Evolutionary conservation across 2,329 filamentous ascomycete species (phyloP), one percentile per base, ranked within the genome.

Genomic region (Periconia sp.): DNA sequence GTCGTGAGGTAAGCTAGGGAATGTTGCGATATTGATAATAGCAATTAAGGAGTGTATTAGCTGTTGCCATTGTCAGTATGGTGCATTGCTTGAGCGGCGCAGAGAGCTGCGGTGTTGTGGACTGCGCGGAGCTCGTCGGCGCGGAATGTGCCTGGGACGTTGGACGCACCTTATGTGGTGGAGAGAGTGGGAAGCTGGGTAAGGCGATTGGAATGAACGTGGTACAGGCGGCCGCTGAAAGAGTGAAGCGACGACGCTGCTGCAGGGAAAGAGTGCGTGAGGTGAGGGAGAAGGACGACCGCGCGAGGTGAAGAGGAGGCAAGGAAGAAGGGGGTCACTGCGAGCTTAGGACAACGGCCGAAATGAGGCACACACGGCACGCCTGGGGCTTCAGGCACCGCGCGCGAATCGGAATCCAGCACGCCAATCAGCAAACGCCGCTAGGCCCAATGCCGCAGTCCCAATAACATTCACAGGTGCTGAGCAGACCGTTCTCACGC

Each of bases 231-330:
- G 69, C 78, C 79, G 79, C 80, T 82, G 70, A 84, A 83, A 73
- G 81, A 84, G 78, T 84, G 81, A 82, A 84, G 80, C 80, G 57
- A 61, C 75, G 78, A 61, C 75, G 78, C 70, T 68, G 73, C 73
- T 52, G 63, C n/a, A 59, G 56, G 48, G 55, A 55, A 61, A 45
- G 50, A 57, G 54, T 43, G n/a, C n/a, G n/a, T n/a, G n/a, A n/a
- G n/a, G 56, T 51, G 50, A 49, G 54, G 50, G 46, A 39, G 43
- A 43, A 51, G 43, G 48, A 48, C 40, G 55, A 56, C 48, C 36
- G 50, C 42, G 43, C 46, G 34, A 43, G 52, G 40, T 43, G 48
- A 69, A 72, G 73, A 73, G 69, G 57, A 46, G 52, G 43, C 41
- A 42, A 36, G 22, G 44, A 41, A 51, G 41, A 44, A 37, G 52